Conservation (phyloP, 768 basidiomycete genomes). For the Termitomyces sp. region DNA sequence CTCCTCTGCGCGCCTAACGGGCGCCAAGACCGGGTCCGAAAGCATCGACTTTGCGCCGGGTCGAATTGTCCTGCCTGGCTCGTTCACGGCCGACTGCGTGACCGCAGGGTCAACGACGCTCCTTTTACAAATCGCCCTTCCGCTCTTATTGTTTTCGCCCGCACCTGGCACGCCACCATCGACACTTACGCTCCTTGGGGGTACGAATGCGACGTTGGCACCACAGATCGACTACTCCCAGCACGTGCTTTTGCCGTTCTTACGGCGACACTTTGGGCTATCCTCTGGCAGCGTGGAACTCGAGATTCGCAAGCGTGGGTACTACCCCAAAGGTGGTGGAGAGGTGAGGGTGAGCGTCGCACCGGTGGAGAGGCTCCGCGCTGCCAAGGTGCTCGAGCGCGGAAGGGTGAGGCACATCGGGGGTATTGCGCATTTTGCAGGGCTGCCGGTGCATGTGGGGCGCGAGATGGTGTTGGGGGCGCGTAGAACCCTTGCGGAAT, state of each 20-base stretch:
- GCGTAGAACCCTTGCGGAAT: conserved; percentile 28
- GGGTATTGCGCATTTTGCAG: conserved; percentile 63
- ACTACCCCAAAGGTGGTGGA: conserved; percentile 72
- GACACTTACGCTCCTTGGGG: conserved; percentile 53
- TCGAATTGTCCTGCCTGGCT: conserved; percentile 30
- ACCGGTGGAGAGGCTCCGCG: conserved; percentile 28
- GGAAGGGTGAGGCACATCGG: conserved; percentile 44
- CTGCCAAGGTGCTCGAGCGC: conserved; percentile 47
- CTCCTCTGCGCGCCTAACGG: conserved; percentile 46
- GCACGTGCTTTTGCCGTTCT: conserved; percentile 63
- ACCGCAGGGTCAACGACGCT: conserved; percentile 73
- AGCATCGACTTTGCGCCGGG: conserved; percentile 54
- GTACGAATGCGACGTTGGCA: conserved; percentile 65
- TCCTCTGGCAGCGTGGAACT: conserved; percentile 32
- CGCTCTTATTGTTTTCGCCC: conserved; percentile 56
- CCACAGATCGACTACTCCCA: conserved; percentile 75
- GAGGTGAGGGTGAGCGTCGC: conserved; percentile 38
- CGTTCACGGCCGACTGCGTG: conserved; percentile 36
- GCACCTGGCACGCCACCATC: conserved; percentile 26
- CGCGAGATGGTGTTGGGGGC: conserved; percentile 55
- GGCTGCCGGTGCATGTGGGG: conserved; percentile 53
- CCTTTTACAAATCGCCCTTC: conserved; percentile 66
- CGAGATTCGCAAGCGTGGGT: conserved; percentile 53
- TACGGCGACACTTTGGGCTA: conserved; percentile 47
- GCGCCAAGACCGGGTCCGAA: conserved; percentile 48